Evolutionary conservation across 176 grass and related monocot species (phyloP).

Genomic region (Saccharum spontaneum): DNA sequence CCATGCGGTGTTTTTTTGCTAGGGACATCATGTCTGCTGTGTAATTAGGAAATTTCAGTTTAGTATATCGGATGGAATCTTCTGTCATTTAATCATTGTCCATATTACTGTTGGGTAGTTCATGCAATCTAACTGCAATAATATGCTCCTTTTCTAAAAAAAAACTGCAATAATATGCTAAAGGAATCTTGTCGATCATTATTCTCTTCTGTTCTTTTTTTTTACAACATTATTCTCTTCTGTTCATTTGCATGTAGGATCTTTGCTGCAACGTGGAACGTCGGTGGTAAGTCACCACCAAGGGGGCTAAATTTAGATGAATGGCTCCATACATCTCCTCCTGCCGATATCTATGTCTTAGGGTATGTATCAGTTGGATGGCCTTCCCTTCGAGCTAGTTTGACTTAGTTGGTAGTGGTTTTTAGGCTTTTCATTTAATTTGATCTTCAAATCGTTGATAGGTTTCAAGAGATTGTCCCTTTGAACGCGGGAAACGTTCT

Average conservation of each 20-base stretch:
- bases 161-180: slow-evolving; percentile 17
- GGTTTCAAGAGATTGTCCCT: slow-evolving; percentile 93
- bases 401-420: neutral
- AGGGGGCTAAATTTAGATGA: slow-evolving; percentile 80
- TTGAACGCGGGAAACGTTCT: slow-evolving; percentile 92
- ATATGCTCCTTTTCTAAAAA: no score
- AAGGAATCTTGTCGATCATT: slow-evolving; percentile 15
- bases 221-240: neutral
- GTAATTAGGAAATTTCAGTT: neutral
- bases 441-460: slow-evolving; percentile 22
- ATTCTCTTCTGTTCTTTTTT: neutral
- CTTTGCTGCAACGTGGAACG: slow-evolving; percentile 87
- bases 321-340: slow-evolving; percentile 80
- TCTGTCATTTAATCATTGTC: slow-evolving; percentile 11
- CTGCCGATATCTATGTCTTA: slow-evolving; percentile 85
- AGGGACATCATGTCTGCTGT: slow-evolving; percentile 12
- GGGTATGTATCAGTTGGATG: slow-evolving; percentile 40
- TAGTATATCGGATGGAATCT: neutral
- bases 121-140: slow-evolving; percentile 10
- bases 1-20: slow-evolving; percentile 26
- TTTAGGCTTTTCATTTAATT: slow-evolving; percentile 23
- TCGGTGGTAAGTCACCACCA: slow-evolving; percentile 79
- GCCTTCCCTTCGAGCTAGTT: neutral
- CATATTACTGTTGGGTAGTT: slow-evolving; percentile 16
- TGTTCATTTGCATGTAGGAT: slow-evolving; percentile 50